Evolutionary conservation across 305 asterid genomes (phyloP), one percentile per base, ranked within the genome.

Genomic region (Fraxinus sp.): DNA sequence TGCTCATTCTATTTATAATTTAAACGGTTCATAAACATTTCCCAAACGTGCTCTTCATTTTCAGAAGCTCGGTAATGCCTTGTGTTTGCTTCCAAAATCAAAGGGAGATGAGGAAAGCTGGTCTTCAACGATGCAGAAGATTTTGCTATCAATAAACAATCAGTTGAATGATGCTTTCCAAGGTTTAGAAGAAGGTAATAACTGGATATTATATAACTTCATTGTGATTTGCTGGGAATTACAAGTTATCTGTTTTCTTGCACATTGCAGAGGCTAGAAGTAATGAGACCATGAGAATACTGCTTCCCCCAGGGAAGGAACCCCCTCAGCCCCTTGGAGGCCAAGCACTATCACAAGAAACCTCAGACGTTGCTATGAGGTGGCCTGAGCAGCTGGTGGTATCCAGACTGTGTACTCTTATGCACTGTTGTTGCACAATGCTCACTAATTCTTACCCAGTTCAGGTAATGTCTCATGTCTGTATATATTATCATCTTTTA

Each of bases 151-250:
- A 46, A 81, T 94, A 79, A 90, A 92, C 89, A 86, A 59, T 87
- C 95, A 89, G 83, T 87, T 96, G 87, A 90, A 87, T 78, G 93
- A 90, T 75, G 91, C 89, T 52, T 92, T 96, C 80, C 94, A 91
- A 88, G 93, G 97, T 83, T 89, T 92, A 83, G 97, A 96, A 88
- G 93, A 92, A 90, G 99, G 99, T 93, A 90, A 32, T 37, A 43
- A 13, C 39, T 16, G 81, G 36, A 77, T 79, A 52, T 81, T 80
- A 66, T 81, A 66, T 20, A 41, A 36, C 75, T 71, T 35, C 79
- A 75, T 84, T 33, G 37, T 33, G 37, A 33, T 30, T 33, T 81
- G 75, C 80, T 82, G 82, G 75, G 43, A 71, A 32, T 39, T 62
- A 28, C 80, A 78, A 73, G 80, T 77, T 75, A 41, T 86, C 73